Evolutionary conservation across 164 flowering plant genomes (phyloP), one percentile per base, ranked within the genome.

Genomic region (Stephania cephalantha): DNA sequence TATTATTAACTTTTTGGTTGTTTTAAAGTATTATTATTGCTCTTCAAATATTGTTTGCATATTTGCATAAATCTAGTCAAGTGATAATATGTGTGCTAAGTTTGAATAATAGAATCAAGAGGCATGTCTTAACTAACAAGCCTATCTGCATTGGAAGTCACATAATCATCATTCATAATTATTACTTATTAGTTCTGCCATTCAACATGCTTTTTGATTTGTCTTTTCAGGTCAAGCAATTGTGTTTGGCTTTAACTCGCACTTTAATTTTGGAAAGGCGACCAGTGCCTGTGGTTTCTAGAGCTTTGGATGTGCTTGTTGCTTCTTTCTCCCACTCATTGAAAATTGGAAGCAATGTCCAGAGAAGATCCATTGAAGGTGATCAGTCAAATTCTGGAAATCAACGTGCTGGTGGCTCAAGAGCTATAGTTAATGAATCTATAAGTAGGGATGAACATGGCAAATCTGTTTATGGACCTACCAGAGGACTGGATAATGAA

Each of bases 241-340:
- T 94, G 73, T 89, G 91, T 79, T 84, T 94, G 85, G 82, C 83
- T 30, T 79, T 90, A 44, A 76, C 81, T 73, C 85, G 94, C 25
- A 83, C 92, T 50, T 77, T 83, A 44, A 91, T 96, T 77, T 83
- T 96, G n/a, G 99, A 96, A 75, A 86, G 89, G 22, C 87, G 96
- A 77, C 95, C 97, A 29, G 85, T 91, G 35, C 10, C 88, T 55
- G 75, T 86, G 84, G 91, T 96, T 81, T 78, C 95, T 22, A 86
- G 73, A 85, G 93, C 97, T 68, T 75, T 96, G 58, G 93, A 94
- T 82, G 88, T 87, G 25, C 75, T 96, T 42, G 85, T 90, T 71
- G 75, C 86, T 29, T 86, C 93, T 17, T 96, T 87, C 77, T 84
- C 92, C 65, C 82, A 82, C 71, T 84, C 93, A 65, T 29, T 87